Evolutionary conservation across 305 asterid genomes (phyloP), one percentile per base, ranked within the genome.

Genomic region (Andrographis paniculata): DNA sequence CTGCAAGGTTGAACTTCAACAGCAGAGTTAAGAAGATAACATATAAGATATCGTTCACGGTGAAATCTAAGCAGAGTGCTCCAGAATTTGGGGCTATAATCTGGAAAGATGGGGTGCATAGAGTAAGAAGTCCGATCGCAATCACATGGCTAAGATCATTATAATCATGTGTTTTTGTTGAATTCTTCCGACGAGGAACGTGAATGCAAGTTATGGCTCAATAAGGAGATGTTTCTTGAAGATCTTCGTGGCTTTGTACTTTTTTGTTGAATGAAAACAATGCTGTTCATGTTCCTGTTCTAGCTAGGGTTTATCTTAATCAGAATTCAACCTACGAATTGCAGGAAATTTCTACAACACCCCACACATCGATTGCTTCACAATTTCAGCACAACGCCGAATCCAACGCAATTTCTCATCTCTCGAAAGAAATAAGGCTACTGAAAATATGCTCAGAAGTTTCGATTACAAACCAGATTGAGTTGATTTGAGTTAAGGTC

Each of bases 101-200:
- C 28, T 89, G 96, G 98, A 80, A 75, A 65, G 78, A 77, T 65
- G 78, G 72, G 53, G 57, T 46, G 48, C 94, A 78, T 36, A 76
- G 14, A 40, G 98, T 89, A 11, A 82, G 96, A 69, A 89, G 96
- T 56, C 89, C 96, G 0, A 68, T 86, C 40, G 82, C 67, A 1
- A 59, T 89, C 50, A 82, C 96, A 46, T 85, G 95, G 94, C 69
- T 86, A 20, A 60, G 81, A 33, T 77, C 96, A 18, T 48, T 67
- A 18, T 85, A 65, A 64, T 53, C 55, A 53, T 6, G 51, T 44
- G 42, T 20, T 23, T 28, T 31, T 24, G 30, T 24, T 24, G 30
- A 44, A 42, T n/a, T 49, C 9, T 27, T 27, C 10, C 13, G 39
- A 33, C 13, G 14, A 33, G 37, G 52, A 21, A 42, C 36, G 33